phyloP scores from a whole-genome alignment of 148 eudicot species.

The Camellia lanceoleosa region DNA sequence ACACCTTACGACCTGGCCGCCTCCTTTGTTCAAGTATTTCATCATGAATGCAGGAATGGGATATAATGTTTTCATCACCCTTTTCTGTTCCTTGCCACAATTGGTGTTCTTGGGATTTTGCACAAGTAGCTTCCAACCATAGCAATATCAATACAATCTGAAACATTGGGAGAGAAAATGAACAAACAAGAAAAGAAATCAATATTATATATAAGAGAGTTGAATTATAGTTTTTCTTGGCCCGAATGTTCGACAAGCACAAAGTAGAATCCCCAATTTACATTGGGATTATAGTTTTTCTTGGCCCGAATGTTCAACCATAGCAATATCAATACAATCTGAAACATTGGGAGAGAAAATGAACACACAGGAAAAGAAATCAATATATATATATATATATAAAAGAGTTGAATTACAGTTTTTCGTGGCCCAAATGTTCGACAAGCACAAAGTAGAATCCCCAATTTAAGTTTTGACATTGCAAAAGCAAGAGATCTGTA shows the following conservation, averaged over 20 bases:
- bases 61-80: slow-evolving; percentile 31
- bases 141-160: slow-evolving; percentile 63
- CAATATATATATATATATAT: background rate
- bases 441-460: background rate
- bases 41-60: slow-evolving; percentile 99
- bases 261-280: background rate
- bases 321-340: slow-evolving; percentile 59
- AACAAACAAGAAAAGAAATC: background rate
- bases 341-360: slow-evolving; percentile 17
- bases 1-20: slow-evolving; percentile 81
- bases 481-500: background rate
- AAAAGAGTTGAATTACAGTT: background rate
- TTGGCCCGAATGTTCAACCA: slow-evolving; percentile 16
- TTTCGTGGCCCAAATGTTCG: background rate
- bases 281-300: too few relatives aligned
- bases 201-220: background rate
- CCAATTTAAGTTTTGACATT: too few relatives aligned
- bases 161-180: slow-evolving; percentile 5
- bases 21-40: slow-evolving; percentile 80
- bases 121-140: slow-evolving; percentile 38
- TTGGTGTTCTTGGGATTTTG: slow-evolving; percentile 36
- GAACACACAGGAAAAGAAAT: background rate
- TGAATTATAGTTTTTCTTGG: background rate
- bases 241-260: background rate
- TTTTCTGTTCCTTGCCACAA: slow-evolving; percentile 39